Evolutionary conservation across 257 asterid genomes (phyloP), one percentile per base, ranked within the genome.

Genomic region (Fraxinus excelsior): DNA sequence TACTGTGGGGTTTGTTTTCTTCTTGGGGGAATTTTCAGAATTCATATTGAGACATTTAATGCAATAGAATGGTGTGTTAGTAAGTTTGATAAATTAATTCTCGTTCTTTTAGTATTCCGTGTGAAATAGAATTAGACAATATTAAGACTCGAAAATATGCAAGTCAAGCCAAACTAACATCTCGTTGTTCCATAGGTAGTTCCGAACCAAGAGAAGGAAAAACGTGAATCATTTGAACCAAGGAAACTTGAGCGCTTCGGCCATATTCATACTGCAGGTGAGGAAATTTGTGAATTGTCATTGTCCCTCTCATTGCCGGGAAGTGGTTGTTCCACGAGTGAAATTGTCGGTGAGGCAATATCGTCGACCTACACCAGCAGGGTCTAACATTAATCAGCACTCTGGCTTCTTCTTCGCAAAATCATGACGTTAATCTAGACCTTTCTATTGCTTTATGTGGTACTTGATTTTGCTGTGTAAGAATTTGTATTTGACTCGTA

Each of bases 391-490:
- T 13, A 34, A 28, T 10, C 74, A 73, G 64, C 42, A 21, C 21
- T 80, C 77, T 31, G 21, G 80, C 74, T 75, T 80, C 87, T 79
- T 60, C 65, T 1, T 74, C 77, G 14, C 71, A 40, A 19, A 70
- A 67, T 53, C 75, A 78, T 1, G 32, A 26, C 25, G 73, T 89
- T 67, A 84, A 88, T 83, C 86, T 93, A 18, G 88, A 89, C 76
- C 89, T 93, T 23, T 91, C 97, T 26, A 87, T 92, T 56, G 93
- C 92, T 42, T 77, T 80, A 11, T 90, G 82, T 84, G 76, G 76
- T 29, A 62, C 81, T 76, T 84, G 77, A 82, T 58, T 21, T 16
- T 53, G 64, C 2, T 2, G 25, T 19, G 5, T 5, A 62, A 26
- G 19, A n/a, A 10, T 62, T 62, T 62, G 68, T 62, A 62, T 11